Base-by-base conservation (phyloP, 306 rosid species). In the barrel medic (Medicago truncatula) region DNA sequence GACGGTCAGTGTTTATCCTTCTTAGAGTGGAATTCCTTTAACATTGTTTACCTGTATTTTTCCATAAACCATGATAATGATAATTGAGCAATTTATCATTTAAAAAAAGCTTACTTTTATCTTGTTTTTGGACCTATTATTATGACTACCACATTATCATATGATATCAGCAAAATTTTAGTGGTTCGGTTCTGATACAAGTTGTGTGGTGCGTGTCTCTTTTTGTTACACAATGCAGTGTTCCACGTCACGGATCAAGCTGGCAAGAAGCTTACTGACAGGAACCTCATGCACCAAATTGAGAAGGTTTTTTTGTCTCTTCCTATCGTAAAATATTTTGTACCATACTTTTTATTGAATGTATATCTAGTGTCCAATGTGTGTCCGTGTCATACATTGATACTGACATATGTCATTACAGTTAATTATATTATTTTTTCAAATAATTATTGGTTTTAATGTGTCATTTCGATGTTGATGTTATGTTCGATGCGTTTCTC, bases 221-320 rank as follows among this genome's bases (percentile, higher is more conserved):
- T 78, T 75, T 39, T 75, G 36, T 83, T 73, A 54, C 74, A 76
- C 83, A 70, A 76, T 83, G 81, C 90, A 94, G 97, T 94, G 63
- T 94, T 95, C 84, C 97, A 95, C 52, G 97, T 92, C 79, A 90
- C 96, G 13, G 97, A 95, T 78, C 89, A 88, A 73, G 85, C 83
- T 9, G 97, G 99, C 56, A 82, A 87, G 90, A 92, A 95, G 85
- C 79, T 95, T 77, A 80, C 87, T 6, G 97, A 95, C 81, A 84
- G 89, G 82, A 83, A 77, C 43, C 88, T 95, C 80, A 76, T 90
- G 77, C 90, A 60, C 57, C 79, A 87, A 76, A 88, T 94, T 41
- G 85, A 92, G 80, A 83, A 92, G 96, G 97, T 89, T 11, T 8
- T 58, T 81, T 9, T 44, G 43, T 59, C 36, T 62, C 8, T 59